A percentile compares a stretch with the other conserved stretches of the same genome.
Evolutionary conservation across 2,329 filamentous ascomycete species (phyloP).

Genomic region (Cordyceps militaris): DNA sequence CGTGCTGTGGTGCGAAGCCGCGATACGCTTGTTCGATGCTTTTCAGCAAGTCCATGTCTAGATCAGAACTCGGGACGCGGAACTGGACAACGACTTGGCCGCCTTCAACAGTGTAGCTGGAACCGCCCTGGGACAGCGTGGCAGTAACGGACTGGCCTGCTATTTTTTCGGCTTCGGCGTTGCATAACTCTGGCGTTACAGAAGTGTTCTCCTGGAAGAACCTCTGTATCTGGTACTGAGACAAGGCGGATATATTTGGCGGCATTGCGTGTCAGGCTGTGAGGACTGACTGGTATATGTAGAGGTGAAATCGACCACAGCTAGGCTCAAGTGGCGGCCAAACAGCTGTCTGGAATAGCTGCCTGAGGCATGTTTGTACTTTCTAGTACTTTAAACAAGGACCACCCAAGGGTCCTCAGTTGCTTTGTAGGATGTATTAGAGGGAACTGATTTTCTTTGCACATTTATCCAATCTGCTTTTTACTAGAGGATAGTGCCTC

Average conservation of each 20-base stretch:
- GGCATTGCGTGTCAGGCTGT: background rate
- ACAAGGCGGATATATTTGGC: background rate
- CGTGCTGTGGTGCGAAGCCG: constrained; percentile 14
- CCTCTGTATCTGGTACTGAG: background rate
- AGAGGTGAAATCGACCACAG: background rate
- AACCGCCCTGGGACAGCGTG: constrained; percentile 14
- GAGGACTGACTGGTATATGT: background rate
- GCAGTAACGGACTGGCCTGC: background rate
- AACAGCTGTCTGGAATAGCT: background rate
- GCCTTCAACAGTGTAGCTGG: constrained; percentile 17
- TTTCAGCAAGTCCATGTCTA: constrained; percentile 13
- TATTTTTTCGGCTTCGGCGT: background rate
- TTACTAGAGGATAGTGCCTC: no score
- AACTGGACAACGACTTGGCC: constrained; percentile 16
- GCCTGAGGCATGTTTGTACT: background rate
- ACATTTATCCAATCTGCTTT: no score
- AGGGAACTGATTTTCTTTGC: no score
- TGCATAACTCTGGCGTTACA: background rate
- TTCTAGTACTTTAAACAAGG: no score
- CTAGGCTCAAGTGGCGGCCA: background rate
- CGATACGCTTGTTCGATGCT: constrained; percentile 14
- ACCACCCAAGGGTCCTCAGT: no score
- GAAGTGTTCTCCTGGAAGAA: background rate
- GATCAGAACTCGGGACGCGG: constrained; percentile 7
- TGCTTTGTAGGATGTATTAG: no score